Evolutionary conservation across 1,139 yeast species (phyloP).

Genomic region (Meyerozyma smithsonii): DNA sequence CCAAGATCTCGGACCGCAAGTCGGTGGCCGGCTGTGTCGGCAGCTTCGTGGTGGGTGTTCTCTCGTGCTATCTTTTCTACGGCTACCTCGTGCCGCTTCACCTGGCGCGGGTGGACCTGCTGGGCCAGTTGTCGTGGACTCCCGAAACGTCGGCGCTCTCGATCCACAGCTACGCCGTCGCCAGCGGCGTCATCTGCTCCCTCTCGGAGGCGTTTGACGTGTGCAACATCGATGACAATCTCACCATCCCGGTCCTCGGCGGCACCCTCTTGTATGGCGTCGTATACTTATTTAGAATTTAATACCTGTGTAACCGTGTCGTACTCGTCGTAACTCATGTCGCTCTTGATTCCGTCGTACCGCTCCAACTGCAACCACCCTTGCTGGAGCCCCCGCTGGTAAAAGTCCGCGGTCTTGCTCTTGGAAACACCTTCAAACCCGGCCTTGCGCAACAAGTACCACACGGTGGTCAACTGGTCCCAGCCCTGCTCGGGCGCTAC

Average conservation of each 20-base stretch:
- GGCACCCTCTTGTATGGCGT: conserved; percentile 55
- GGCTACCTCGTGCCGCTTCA: conserved; percentile 65
- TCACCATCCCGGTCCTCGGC: conserved; percentile 86
- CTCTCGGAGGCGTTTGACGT: conserved; percentile 79
- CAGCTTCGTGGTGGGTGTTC: conserved; percentile 70
- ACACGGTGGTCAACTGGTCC: conserved; percentile 68
- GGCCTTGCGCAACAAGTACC: conserved; percentile 69
- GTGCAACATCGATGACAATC: conserved; percentile 79
- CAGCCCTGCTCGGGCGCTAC: conserved; percentile 91
- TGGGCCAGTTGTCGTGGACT: conserved; percentile 60
- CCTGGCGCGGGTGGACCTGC: conserved; percentile 39
- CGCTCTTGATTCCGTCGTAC: conserved; percentile 36
- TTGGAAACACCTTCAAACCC: conserved; percentile 27
- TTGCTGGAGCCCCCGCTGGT: conserved; percentile 24
- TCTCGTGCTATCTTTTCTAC: conserved; percentile 63
- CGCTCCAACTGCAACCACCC: conserved; percentile 34
- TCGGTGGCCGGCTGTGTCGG: conserved; percentile 88
- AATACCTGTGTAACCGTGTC: neutral
- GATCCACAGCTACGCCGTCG: conserved; percentile 47
- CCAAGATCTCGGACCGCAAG: conserved; percentile 66
- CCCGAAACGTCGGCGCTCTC: conserved; percentile 54
- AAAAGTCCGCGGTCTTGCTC: conserved; percentile 20
- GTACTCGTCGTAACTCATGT: conserved; percentile 24
- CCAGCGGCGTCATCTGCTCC: conserved; percentile 79
- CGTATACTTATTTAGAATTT: conserved; percentile 10